Percentiles rank a stretch among this genome's conserved stretches.
phyloP scores from a whole-genome alignment of 768 basidiomycete genomes.

The Pleurotus platypus region DNA sequence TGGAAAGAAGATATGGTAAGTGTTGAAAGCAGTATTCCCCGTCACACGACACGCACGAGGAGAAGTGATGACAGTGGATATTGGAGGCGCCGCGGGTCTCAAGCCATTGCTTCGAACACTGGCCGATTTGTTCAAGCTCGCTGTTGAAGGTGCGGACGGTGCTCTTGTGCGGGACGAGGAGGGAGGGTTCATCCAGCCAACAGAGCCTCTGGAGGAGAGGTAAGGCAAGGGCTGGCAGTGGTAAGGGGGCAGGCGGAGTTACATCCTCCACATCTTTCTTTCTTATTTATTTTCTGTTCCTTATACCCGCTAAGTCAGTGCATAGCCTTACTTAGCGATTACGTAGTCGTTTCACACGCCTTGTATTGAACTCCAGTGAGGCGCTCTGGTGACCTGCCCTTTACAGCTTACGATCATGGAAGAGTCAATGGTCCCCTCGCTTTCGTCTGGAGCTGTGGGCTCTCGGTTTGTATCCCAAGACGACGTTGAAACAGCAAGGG shows the following conservation, averaged over 20 bases:
- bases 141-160: constrained; percentile 29
- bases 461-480: constrained; percentile 81
- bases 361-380: neutral
- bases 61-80: constrained; percentile 57
- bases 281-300: neutral
- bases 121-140: constrained; percentile 27
- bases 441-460: constrained; percentile 70
- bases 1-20: neutral
- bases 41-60: constrained; percentile 51
- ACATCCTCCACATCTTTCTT: neutral
- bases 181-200: constrained; percentile 21
- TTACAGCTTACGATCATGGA: constrained; percentile 39
- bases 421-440: constrained; percentile 63
- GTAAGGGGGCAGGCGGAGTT: neutral
- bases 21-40: neutral
- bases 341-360: neutral
- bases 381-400: constrained; percentile 3
- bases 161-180: constrained; percentile 28
- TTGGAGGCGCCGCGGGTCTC: constrained; percentile 38
- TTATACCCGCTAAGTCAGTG: too few species aligned
- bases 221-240: neutral
- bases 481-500: constrained; percentile 72
- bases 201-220: neutral
- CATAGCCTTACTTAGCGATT: too few species aligned
- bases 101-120: constrained; percentile 26